These are phyloP conservation scores for Rosa rugosa DNA, from an alignment of 306 rosid genomes.

Conservation along the genomic window DNA sequence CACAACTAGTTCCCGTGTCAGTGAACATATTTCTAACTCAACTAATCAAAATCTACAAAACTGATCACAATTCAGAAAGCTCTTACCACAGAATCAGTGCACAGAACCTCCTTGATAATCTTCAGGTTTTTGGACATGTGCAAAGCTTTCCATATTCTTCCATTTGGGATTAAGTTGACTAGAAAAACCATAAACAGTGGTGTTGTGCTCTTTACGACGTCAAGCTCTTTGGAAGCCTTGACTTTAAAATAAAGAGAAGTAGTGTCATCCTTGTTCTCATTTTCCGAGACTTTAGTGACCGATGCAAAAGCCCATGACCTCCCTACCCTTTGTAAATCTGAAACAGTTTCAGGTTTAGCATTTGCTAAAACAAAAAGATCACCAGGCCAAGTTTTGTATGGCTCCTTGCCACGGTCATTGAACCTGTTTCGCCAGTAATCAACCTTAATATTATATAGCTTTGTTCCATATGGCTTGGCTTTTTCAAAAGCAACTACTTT, in stretches of 20 bases:
- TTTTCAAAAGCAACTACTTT: conserved; percentile 37
- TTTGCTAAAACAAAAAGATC: conserved; percentile 61
- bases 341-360: conserved; percentile 45
- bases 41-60: too few species aligned
- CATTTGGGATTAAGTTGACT: too few species aligned
- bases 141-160: too few species aligned
- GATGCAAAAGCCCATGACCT: conserved; percentile 49
- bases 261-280: conserved; percentile 1
- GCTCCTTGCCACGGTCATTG: conserved; percentile 37
- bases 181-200: too few species aligned
- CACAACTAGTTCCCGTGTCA: too few species aligned
- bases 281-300: conserved; percentile 34
- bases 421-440: conserved; percentile 51
- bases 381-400: conserved; percentile 25
- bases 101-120: too few species aligned
- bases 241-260: conserved; percentile 33
- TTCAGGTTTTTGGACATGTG: too few species aligned
- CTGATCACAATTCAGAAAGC: too few species aligned
- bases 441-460: conserved; percentile 35
- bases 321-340: conserved; percentile 51
- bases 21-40: too few species aligned
- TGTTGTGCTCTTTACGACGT: too few species aligned
- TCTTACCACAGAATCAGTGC: too few species aligned
- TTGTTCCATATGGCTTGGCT: conserved; percentile 4
- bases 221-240: conserved; percentile 6